phyloP scores from a whole-genome alignment of 257 asterid species.

The Leonotis leonurus region DNA sequence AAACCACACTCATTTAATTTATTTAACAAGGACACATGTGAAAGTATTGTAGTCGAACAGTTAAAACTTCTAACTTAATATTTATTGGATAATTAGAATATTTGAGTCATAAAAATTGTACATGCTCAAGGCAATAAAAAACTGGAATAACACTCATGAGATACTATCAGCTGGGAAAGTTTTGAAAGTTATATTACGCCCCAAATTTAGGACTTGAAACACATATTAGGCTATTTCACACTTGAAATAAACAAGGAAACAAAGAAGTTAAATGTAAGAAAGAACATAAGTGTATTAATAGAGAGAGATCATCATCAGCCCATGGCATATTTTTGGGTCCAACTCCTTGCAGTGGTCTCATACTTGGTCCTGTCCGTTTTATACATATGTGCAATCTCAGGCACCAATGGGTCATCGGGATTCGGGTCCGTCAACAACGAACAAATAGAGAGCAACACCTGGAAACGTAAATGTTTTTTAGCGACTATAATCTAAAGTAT shows the following conservation, averaged over 20 bases:
- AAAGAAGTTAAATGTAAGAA: constrained; percentile 1
- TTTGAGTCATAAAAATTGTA: too few species aligned
- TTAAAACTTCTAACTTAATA: too few species aligned
- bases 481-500: background rate
- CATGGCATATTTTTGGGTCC: constrained; percentile 46
- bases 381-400: constrained; percentile 42
- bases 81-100: too few species aligned
- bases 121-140: background rate
- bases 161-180: background rate
- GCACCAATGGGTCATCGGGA: constrained; percentile 44
- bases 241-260: background rate
- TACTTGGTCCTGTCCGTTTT: constrained; percentile 37
- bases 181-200: background rate
- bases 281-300: background rate
- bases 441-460: constrained; percentile 44
- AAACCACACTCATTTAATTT: too few species aligned
- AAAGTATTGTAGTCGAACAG: too few species aligned
- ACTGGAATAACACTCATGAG: background rate
- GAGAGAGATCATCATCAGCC: constrained; percentile 21
- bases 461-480: background rate
- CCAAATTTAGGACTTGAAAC: constrained; percentile 3
- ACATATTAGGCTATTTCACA: constrained; percentile 14
- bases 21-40: too few species aligned
- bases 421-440: constrained; percentile 45
- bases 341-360: constrained; percentile 40